Evolutionary conservation across 352 stramenopile genomes (phyloP).

Genomic region (Phytopythium kandeliae): DNA sequence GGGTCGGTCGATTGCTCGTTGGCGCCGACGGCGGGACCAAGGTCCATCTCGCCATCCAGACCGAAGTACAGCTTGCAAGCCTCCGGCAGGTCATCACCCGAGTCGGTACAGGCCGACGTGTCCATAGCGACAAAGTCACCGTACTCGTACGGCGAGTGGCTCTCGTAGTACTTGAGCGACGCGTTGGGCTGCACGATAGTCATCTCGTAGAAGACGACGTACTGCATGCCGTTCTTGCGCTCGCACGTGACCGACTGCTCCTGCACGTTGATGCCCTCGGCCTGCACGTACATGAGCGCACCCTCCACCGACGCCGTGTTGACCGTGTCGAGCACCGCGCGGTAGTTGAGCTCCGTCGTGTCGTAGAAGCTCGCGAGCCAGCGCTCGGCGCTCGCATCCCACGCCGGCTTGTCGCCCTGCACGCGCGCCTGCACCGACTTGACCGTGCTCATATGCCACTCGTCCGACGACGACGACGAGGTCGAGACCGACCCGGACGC

Average conservation of each 20-base stretch:
- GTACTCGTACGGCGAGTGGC: slow-evolving; percentile 36
- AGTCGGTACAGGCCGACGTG: slow-evolving; percentile 45
- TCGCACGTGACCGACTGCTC: slow-evolving; percentile 44
- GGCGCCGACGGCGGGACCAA: slow-evolving; percentile 45
- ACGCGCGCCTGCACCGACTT: slow-evolving; percentile 52
- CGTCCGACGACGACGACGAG: neutral
- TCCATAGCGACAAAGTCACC: slow-evolving; percentile 60
- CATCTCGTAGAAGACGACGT: slow-evolving; percentile 70
- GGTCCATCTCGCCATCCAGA: slow-evolving; percentile 29
- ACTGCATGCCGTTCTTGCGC: slow-evolving; percentile 70
- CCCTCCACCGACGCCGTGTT: slow-evolving; percentile 61
- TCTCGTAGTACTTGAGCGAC: slow-evolving; percentile 42
- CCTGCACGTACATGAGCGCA: slow-evolving; percentile 63
- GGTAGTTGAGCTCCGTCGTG: slow-evolving; percentile 28
- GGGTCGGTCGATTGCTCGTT: slow-evolving; percentile 32
- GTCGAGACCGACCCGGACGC: neutral
- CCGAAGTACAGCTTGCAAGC: slow-evolving; percentile 46
- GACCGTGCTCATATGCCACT: slow-evolving; percentile 46
- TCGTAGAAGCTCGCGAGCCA: slow-evolving; percentile 40
- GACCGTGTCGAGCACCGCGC: slow-evolving; percentile 40
- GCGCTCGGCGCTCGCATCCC: slow-evolving; percentile 19
- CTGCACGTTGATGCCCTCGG: slow-evolving; percentile 54
- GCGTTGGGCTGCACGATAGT: slow-evolving; percentile 50
- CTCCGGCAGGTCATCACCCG: slow-evolving; percentile 21
- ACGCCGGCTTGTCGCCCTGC: slow-evolving; percentile 37